Evolutionary conservation across 2,329 filamentous ascomycete genomes (phyloP).

Genomic region (Pseudogymnoascus sp.): DNA sequence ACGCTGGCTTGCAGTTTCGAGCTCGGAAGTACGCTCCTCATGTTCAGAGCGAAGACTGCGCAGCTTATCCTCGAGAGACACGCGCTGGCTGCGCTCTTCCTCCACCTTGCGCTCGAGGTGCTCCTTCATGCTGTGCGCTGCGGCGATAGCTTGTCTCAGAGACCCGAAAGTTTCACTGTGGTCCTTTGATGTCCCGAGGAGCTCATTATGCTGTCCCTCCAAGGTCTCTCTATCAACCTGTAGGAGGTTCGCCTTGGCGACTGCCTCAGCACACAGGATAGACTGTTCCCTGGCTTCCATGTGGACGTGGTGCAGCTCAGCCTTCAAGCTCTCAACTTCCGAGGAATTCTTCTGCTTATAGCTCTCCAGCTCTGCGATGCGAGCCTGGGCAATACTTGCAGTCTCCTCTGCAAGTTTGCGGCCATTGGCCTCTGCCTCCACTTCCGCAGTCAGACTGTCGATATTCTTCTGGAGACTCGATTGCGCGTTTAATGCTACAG

Average conservation of each 20-base stretch:
- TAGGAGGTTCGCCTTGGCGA: conserved; percentile 66
- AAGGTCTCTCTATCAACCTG: conserved; percentile 79
- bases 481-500: conserved; percentile 69
- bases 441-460: conserved; percentile 58
- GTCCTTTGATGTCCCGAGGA: conserved; percentile 57
- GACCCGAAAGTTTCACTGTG: conserved; percentile 64
- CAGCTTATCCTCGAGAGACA: conserved; percentile 68
- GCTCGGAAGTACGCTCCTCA: conserved; percentile 68
- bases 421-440: conserved; percentile 72
- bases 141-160: conserved; percentile 67
- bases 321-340: conserved; percentile 77
- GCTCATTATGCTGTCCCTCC: conserved; percentile 57
- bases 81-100: conserved; percentile 70
- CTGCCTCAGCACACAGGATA: conserved; percentile 66
- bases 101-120: conserved; percentile 73
- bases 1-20: conserved; percentile 64
- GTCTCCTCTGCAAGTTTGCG: conserved; percentile 85
- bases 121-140: conserved; percentile 68
- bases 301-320: conserved; percentile 74
- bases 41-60: conserved; percentile 72
- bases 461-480: conserved; percentile 72
- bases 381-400: conserved; percentile 69
- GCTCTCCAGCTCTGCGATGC: conserved; percentile 73
- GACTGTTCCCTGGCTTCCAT: conserved; percentile 73
- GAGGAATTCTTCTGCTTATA: conserved; percentile 76